Evolutionary conservation across 345 rosid genomes (phyloP).

Genomic region (Litchi chinensis): DNA sequence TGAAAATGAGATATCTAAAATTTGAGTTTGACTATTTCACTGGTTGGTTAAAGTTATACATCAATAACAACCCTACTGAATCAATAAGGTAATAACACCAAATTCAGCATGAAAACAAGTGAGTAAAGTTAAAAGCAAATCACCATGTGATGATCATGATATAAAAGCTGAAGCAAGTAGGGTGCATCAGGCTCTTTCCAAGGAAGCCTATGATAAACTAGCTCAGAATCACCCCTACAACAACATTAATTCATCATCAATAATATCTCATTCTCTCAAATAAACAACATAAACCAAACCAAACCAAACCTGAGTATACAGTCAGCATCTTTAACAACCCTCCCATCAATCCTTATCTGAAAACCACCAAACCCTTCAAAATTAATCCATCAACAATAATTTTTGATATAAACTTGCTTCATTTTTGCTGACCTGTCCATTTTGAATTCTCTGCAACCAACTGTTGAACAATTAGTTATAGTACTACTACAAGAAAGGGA

Average conservation of each 20-base stretch:
- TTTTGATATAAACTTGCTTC: too few relatives aligned
- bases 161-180: slow-evolving; percentile 49
- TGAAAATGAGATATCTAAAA: not conserved
- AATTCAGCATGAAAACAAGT: slow-evolving; percentile 7
- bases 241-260: slow-evolving; percentile 8
- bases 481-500: not conserved
- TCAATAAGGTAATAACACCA: not conserved
- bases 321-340: slow-evolving; percentile 56
- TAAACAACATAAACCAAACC: not conserved
- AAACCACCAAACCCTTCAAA: slow-evolving; percentile 16
- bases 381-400: not conserved
- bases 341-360: slow-evolving; percentile 69
- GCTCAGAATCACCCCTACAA: slow-evolving; percentile 57
- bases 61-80: too few relatives aligned
- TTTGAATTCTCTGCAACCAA: slow-evolving; percentile 86
- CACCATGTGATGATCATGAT: slow-evolving; percentile 83
- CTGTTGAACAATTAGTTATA: slow-evolving; percentile 38
- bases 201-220: slow-evolving; percentile 80
- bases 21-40: not conserved
- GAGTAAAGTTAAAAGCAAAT: slow-evolving; percentile 3
- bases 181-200: slow-evolving; percentile 89
- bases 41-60: too few relatives aligned
- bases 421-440: slow-evolving; percentile 56
- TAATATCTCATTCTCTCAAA: not conserved
- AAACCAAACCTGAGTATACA: slow-evolving; percentile 50